phyloP scores from a whole-genome alignment of 345 rosid species.

The Dipteronia sinensis region DNA sequence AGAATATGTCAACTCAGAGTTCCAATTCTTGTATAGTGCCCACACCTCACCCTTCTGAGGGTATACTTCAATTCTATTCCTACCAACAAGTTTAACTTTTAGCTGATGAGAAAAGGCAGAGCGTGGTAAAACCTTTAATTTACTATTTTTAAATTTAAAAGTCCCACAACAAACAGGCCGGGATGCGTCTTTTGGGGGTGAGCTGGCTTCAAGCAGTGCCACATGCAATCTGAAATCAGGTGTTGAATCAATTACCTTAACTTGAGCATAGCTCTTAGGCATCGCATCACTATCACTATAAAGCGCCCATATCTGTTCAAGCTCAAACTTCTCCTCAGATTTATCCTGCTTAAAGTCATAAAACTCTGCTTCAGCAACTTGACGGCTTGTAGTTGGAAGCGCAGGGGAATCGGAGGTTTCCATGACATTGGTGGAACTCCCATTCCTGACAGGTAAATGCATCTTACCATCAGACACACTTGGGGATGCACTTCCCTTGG shows the following conservation, averaged over 20 bases:
- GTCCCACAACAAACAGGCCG: constrained; percentile 46
- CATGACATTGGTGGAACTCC: neutral
- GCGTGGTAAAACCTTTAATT: constrained; percentile 25
- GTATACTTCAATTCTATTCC: constrained; percentile 33
- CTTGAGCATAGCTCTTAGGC: constrained; percentile 52
- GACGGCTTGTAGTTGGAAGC: constrained; percentile 7
- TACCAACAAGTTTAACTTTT: constrained; percentile 24
- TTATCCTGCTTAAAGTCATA: constrained; percentile 43
- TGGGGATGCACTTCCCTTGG: constrained; percentile 21
- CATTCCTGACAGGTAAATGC: constrained; percentile 8
- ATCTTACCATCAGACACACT: constrained; percentile 18
- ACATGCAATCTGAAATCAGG: constrained; percentile 47
- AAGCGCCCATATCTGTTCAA: constrained; percentile 57
- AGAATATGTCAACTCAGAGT: neutral
- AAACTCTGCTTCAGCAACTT: constrained; percentile 21
- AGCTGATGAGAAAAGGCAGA: constrained; percentile 50
- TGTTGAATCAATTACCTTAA: constrained; percentile 39
- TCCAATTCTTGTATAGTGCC: constrained; percentile 52
- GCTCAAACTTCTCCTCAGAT: constrained; percentile 41
- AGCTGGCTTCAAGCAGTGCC: constrained; percentile 41
- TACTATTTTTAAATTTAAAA: constrained; percentile 40
- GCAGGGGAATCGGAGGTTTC: constrained; percentile 4
- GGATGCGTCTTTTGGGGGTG: constrained; percentile 12
- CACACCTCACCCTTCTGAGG: constrained; percentile 59
- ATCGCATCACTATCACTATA: constrained; percentile 36